Evolutionary conservation across 2,329 filamentous ascomycete genomes (phyloP), one percentile per base, ranked within the genome.

Genomic region (Chaetomiaceae sp.): DNA sequence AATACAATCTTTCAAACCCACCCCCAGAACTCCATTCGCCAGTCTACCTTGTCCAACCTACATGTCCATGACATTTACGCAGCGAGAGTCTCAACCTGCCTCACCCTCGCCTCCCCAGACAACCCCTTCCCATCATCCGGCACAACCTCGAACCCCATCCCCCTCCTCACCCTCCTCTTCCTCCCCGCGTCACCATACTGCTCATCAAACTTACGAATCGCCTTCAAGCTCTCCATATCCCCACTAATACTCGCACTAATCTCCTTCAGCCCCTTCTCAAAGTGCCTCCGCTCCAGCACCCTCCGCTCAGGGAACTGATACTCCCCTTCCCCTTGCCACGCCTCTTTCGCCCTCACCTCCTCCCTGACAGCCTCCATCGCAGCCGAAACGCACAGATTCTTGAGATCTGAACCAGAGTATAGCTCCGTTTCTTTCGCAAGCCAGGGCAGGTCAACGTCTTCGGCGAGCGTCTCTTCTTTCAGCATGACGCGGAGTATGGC

Each of bases 191-290:
- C 91, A 23, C 94, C 92, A 68, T 91, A 99, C 68, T 92, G 88
- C 72, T 96, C 89, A 67, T 99, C 94, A 66, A 97, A 99, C 71
- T 95, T 95, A 63, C 89, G 82, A 64, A 99, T 96, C 12, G 89
- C 88, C 60, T 83, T 82, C 58, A 99, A 75, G 29, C 84, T 89
- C 45, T 83, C 78, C 92, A 96, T 97, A 65, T 99, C 91, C 69
- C 96, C 92, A 63, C 84, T 91, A 61, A 96, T 91, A 64, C 89
- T 95, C 0, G 94, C 91, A 52, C 87, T 89, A 61, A 99, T 96
- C 70, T 97, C 91, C 63, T 83, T 81, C 64, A 96, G 77, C 2
- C 90, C 94, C 61, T 83, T 87, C 15, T 91, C 87, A 65, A 99
- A 97, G 71, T 99, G 94, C 2, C 76, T 69, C 20, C 72, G 70